Conservation (phyloP, 345 rosid genomes). For the Rhodamnia argentea region DNA sequence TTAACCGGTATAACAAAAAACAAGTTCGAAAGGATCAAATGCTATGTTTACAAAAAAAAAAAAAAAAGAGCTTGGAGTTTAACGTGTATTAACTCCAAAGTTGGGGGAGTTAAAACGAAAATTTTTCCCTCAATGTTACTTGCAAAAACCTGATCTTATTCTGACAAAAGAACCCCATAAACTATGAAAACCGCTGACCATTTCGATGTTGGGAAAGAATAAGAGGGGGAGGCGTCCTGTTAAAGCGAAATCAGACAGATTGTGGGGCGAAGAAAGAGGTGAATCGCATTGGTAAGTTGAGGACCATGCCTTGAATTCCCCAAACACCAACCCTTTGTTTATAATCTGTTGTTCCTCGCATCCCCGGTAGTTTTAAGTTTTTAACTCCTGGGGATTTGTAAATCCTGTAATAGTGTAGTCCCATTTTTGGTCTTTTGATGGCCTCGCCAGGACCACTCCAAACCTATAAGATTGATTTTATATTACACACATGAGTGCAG, state of each 20-base stretch:
- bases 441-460: not conserved
- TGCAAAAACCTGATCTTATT: not conserved
- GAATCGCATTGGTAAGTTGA: not conserved
- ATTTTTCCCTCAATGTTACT: not conserved
- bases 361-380: not conserved
- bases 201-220: not conserved
- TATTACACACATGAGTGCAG: not conserved
- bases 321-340: not conserved
- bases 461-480: not conserved
- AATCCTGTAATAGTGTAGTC: not conserved
- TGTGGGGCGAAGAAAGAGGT: not conserved
- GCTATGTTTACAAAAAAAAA: not conserved
- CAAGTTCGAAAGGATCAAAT: not conserved
- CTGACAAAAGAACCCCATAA: not conserved
- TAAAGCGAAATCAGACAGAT: not conserved
- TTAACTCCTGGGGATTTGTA: not conserved
- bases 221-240: not conserved
- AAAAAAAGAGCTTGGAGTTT: not conserved
- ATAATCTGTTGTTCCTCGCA: not conserved
- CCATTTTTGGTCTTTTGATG: not conserved
- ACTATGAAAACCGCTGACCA: not conserved
- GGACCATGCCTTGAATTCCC: not conserved
- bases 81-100: not conserved
- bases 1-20: not conserved
- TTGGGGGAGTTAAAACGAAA: not conserved